A percentile compares a stretch with the other conserved stretches of the same genome.
Evolutionary conservation across 192 early-diverging fungal species (phyloP).

Genomic region (Entomortierella parvispora): DNA sequence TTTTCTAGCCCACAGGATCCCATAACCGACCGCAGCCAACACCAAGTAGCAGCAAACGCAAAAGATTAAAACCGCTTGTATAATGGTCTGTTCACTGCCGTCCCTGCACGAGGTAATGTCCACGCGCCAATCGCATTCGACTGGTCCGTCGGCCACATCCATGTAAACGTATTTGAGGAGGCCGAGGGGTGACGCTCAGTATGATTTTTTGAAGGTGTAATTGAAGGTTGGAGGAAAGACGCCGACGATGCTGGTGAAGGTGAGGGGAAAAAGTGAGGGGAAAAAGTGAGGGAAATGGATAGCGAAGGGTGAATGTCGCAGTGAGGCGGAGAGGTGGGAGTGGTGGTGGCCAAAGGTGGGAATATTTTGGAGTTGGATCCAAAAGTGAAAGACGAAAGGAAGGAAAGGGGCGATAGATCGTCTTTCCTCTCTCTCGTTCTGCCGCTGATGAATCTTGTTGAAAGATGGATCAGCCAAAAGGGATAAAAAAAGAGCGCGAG

Average conservation of each 20-base stretch:
- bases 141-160: constrained; percentile 43
- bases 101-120: constrained; percentile 39
- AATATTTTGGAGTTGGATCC: background rate
- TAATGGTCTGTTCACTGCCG: constrained; percentile 12
- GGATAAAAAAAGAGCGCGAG: too few relatives aligned
- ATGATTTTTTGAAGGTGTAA: too few relatives aligned
- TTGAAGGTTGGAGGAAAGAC: background rate
- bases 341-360: background rate
- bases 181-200: too few relatives aligned
- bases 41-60: constrained; percentile 39
- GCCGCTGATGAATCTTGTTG: constrained; percentile 9
- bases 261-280: background rate
- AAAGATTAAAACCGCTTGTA: constrained; percentile 20
- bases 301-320: background rate
- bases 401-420: background rate
- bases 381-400: background rate
- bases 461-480: constrained; percentile 14
- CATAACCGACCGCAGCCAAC: constrained; percentile 33
- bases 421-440: background rate
- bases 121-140: constrained; percentile 51
- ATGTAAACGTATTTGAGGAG: constrained; percentile 8
- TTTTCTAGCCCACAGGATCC: constrained; percentile 43
- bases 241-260: background rate
- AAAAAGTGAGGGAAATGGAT: background rate
- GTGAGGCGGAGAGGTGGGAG: background rate